Evolutionary conservation across 495 filamentous ascomycete genomes (phyloP), one percentile per base, ranked within the genome.

Genomic region (Xylaria venustula): DNA sequence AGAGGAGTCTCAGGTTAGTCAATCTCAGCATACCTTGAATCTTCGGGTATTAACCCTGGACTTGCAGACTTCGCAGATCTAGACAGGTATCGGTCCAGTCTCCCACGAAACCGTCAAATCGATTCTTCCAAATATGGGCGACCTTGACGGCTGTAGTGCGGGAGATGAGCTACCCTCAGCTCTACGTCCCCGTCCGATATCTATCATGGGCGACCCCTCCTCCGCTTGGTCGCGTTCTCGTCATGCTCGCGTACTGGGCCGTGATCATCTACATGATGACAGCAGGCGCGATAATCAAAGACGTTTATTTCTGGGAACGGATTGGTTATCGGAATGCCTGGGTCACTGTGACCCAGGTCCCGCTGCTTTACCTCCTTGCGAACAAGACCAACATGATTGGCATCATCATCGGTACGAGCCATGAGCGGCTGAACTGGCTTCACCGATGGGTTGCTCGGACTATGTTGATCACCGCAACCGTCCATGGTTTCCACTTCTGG

Each of bases 341-440:
- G 79, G 79, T 96, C 36, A 83, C 90, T 17, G 79, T 91, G 58
- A 85, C 84, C n/a, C 92, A 96, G 72, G 68, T 96, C n/a, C 91
- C 91, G 2, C 68, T 96, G 14, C 77, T 96, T 47, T 90, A 90
- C 68, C 79, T 94, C 25, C 83, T 96, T 20, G 84, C 91, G 8
- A 87, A 87, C n/a, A 90, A 91, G 77, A 81, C 84, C 67, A 94
- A 88, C 67, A 75, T 93, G 55, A 79, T 93, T 37, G 89, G 89
- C 2, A 75, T 81, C 25, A 71, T 93, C 15, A 79, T 81, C 7
- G 91, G 90, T 3, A 83, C 81, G 34, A 87, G 86, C 55, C 86
- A 94, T 60, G 88, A 91, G 73, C 79, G 87, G 15, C 70, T 96
- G 49, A 93, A 93, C 66, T 93, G 90, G 91, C 80, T 92, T 53